Base-by-base conservation (phyloP, 2,329 filamentous ascomycete genomes). In the Tolypocladium endophyticum region DNA sequence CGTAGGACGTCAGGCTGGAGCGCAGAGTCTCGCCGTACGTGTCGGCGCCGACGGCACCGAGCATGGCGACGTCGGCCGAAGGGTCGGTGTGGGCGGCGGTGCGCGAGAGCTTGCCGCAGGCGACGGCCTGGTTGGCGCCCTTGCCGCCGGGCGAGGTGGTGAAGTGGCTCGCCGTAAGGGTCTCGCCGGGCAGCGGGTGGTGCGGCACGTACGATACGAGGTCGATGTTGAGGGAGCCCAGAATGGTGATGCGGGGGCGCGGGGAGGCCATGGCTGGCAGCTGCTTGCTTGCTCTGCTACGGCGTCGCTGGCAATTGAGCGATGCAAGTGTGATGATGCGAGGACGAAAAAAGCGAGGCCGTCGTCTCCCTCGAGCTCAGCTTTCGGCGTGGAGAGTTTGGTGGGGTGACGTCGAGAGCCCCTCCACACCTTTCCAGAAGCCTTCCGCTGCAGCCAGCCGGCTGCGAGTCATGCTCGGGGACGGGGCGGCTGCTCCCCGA, bases 211-310 rank as follows among this genome's bases (percentile, higher is more conserved):
- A 87, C 47, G 91, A 92, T 63, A 96, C 90, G 64, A 97, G 87
- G 77, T 99, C 93, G 71, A 90, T 90, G 76, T 97, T 97, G 62
- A 99, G 86, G 39, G 93, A 97, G 67, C 93, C 93, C 66, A 97
- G 86, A 63, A 97, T 84, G 63, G 88, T 87, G 72, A 97, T 94
- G 67, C 74, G 73, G 28, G 79, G 78, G 57, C 68, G 64, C 4
- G 58, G 18, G 7, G 61, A 25, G 7, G 60, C 52, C 61, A 61
- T 61, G 56, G 58, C 35, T 53, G 56, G 39, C 23, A 35, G 47
- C 39, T 18, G 38, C 18, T 39, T 39, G 38, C 38, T 39, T 39
- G 4, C 38, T 39, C 18, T 39, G 38, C 18, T 39, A 8, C 38
- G 18, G 38, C 6, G 20, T n/a, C 20, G 39, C 39, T 43, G 20